A percentile compares a stretch with the other conserved stretches of the same genome.
These are phyloP conservation scores for Ceratocystis harringtonii DNA, from an alignment of 2,329 filamentous ascomycete species.

Conservation along the genomic window DNA sequence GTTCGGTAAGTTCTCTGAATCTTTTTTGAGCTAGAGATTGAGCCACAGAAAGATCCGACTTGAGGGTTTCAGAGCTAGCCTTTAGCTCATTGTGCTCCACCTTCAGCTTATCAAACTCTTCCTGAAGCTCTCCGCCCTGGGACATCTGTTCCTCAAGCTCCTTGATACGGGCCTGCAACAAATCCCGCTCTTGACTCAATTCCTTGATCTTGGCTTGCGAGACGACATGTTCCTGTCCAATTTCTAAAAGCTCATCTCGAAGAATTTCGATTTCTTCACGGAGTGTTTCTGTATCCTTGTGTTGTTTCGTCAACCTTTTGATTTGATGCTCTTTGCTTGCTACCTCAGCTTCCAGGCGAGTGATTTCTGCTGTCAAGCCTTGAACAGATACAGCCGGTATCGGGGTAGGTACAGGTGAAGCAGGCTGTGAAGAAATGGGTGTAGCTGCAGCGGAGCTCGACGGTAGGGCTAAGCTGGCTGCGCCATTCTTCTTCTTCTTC, in stretches of 20 bases:
- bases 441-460: constrained; percentile 17
- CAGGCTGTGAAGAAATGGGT: constrained; percentile 5
- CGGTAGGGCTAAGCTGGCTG: constrained; percentile 27
- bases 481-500: constrained; percentile 71
- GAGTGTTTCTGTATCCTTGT: constrained; percentile 62
- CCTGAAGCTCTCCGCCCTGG: constrained; percentile 13
- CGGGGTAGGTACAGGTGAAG: background rate
- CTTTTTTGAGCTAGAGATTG: constrained; percentile 74
- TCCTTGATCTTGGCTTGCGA: constrained; percentile 63
- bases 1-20: constrained; percentile 74
- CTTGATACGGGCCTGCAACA: constrained; percentile 31
- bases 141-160: constrained; percentile 56
- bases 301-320: constrained; percentile 51
- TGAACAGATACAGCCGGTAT: constrained; percentile 21
- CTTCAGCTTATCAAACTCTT: constrained; percentile 18
- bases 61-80: constrained; percentile 50
- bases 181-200: constrained; percentile 40
- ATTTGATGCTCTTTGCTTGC: constrained; percentile 58
- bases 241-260: constrained; percentile 60
- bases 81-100: constrained; percentile 54
- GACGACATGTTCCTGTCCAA: constrained; percentile 73
- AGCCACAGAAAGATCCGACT: constrained; percentile 72
- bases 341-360: constrained; percentile 37
- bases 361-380: constrained; percentile 34
- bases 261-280: constrained; percentile 76